These are phyloP conservation scores for Hanseniaspora valbyensis DNA, from an alignment of 805 yeast species.

Conservation along the genomic window DNA sequence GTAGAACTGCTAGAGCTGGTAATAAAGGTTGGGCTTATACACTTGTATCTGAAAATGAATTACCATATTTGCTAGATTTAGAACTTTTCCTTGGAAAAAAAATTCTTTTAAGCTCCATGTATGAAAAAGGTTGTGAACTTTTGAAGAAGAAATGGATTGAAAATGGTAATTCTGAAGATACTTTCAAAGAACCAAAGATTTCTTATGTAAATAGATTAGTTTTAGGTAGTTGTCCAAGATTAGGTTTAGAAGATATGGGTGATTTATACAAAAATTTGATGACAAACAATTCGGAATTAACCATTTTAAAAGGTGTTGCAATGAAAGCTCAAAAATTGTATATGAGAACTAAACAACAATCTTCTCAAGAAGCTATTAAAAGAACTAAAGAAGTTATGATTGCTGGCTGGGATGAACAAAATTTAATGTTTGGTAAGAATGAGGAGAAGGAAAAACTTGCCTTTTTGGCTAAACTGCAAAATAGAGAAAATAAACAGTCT, in stretches of 20 bases:
- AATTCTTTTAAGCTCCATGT: conserved; percentile 58
- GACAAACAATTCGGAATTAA: conserved; percentile 55
- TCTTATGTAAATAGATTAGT: conserved; percentile 68
- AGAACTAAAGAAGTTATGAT: conserved; percentile 67
- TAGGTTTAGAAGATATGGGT: conserved; percentile 53
- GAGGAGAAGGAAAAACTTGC: conserved; percentile 59
- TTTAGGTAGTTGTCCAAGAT: conserved; percentile 72
- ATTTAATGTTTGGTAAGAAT: conserved; percentile 66
- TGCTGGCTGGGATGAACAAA: conserved; percentile 83
- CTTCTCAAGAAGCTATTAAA: conserved; percentile 76
- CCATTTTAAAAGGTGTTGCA: conserved; percentile 57
- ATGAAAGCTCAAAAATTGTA: conserved; percentile 80
- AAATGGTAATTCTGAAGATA: conserved; percentile 31
- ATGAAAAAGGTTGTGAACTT: conserved; percentile 47
- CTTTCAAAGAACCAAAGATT: conserved; percentile 42
- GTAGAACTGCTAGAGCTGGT: conserved; percentile 99
- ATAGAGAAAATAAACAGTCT: conserved; percentile 70
- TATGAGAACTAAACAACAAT: conserved; percentile 72
- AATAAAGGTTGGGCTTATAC: conserved; percentile 96
- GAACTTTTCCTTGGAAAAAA: conserved; percentile 84
- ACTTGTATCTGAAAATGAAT: conserved; percentile 68
- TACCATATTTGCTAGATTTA: conserved; percentile 81
- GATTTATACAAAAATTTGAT: conserved; percentile 60
- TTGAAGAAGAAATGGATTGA: conserved; percentile 37
- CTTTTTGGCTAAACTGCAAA: conserved; percentile 59